phyloP scores from a whole-genome alignment of 306 rosid species.

The Amphicarpaea edgeworthii region DNA sequence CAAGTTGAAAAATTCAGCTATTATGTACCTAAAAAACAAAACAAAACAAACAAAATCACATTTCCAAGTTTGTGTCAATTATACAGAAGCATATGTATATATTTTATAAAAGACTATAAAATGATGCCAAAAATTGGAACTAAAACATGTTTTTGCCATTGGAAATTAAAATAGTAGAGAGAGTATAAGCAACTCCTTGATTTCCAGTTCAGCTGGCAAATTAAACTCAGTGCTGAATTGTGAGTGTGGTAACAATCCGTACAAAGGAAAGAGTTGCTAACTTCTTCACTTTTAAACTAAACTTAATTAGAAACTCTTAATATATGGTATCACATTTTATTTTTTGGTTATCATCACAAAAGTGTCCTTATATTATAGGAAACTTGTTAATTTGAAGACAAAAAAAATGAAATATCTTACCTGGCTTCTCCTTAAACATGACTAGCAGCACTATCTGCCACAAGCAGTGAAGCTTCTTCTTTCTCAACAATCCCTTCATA shows the following conservation, averaged over 20 bases:
- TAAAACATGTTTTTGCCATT: background rate
- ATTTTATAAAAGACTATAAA: background rate
- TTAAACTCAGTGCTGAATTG: background rate
- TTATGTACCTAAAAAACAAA: conserved; percentile 14
- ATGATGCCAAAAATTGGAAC: background rate
- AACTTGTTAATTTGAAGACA: conserved; percentile 20
- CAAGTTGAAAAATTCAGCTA: background rate
- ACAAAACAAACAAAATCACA: too few species aligned
- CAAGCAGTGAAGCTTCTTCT: conserved; percentile 43
- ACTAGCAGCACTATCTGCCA: conserved; percentile 69
- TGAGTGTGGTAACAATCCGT: conserved; percentile 29
- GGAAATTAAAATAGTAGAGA: background rate
- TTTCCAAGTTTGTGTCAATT: conserved; percentile 12
- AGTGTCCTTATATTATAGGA: background rate
- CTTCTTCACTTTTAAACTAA: background rate
- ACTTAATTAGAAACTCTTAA: conserved; percentile 8
- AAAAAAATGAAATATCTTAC: conserved; percentile 39
- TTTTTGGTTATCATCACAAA: background rate
- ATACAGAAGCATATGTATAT: conserved; percentile 25
- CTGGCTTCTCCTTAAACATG: conserved; percentile 54
- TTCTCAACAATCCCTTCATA: conserved; percentile 43
- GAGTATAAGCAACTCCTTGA: conserved; percentile 12
- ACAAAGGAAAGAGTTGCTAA: background rate
- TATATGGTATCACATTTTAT: conserved; percentile 5
- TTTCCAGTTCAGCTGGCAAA: background rate